A percentile compares a stretch with the other conserved stretches of the same genome.
Conservation (phyloP, 345 rosid species). For the Corchorus olitorius region DNA sequence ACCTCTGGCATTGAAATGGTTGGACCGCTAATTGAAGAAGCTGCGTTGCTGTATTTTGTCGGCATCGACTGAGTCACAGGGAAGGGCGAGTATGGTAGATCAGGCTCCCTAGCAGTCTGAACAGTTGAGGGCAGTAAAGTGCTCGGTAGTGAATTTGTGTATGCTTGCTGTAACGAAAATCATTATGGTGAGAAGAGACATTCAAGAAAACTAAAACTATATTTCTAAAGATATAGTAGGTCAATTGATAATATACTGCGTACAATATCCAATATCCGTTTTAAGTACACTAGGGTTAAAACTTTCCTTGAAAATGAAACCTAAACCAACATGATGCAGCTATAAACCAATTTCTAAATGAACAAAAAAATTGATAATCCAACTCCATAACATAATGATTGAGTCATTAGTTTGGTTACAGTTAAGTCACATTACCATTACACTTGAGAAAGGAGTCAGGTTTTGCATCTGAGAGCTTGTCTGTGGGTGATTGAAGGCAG, state of each 20-base stretch:
- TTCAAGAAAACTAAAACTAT: background rate
- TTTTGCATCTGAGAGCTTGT: conserved; percentile 72
- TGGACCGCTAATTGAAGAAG: conserved; percentile 71
- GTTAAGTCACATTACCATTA: conserved; percentile 58
- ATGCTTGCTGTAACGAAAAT: conserved; percentile 54
- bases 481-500: conserved; percentile 55
- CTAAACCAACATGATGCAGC: background rate
- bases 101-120: conserved; percentile 80
- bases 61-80: conserved; percentile 69
- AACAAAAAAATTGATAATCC: background rate
- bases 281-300: background rate
- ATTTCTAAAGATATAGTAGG: background rate
- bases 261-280: background rate
- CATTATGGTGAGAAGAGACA: background rate
- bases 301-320: background rate
- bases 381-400: background rate
- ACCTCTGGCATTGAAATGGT: conserved; percentile 86
- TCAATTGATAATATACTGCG: background rate
- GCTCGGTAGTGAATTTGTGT: conserved; percentile 74
- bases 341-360: background rate
- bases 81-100: conserved; percentile 79
- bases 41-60: conserved; percentile 58
- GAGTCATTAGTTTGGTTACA: conserved; percentile 5
- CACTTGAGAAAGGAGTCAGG: conserved; percentile 64
- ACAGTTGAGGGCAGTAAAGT: conserved; percentile 67